Evolutionary conservation across 2,329 filamentous ascomycete species (phyloP), one percentile per base, ranked within the genome.

Genomic region (Aureobasidium sp.): DNA sequence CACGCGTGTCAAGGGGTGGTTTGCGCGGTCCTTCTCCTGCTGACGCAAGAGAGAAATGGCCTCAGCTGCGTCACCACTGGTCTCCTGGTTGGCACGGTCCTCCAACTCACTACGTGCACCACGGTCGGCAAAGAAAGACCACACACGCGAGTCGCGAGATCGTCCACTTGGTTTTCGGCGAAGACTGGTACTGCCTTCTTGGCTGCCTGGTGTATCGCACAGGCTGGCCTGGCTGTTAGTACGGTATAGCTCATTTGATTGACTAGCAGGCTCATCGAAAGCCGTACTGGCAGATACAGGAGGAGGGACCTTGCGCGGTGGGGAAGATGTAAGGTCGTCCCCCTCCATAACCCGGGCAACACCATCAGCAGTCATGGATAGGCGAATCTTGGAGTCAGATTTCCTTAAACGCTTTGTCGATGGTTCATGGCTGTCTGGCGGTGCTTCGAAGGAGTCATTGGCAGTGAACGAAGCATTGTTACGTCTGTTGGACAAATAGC

Each of bases 41-140:
- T 60, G 57, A 13, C 57, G 57, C 5, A 60, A 13, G 24, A 60
- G 27, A 10, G 57, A 60, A 64, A 96, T 94, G 39, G 89, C 90
- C 37, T 89, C 89, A 64, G 88, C 84, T 60, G 90, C 90, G 46
- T 89, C 92, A 26, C 90, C 90, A 67, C 82, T 90, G 8, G 84
- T 84, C 71, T 95, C 90, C 67, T 90, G 86, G 75, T 93, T 88
- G 10, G 89, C 89, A 67, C 90, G 88, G n/a, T 84, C 84, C 26
- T 87, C 92, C 61, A 96, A 78, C 67, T 91, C 89, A 69, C 91
- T 90, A 47, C 88, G 86, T 57, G 84, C 80, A 67, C 94, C 89
- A 8, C 87, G 86, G 71, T 96, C 90, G 69, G 90, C 93, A 77
- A 89, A 92, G 63, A 91, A 91, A 70, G 96, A 90, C 93, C 93